A percentile compares a stretch with the other conserved stretches of the same genome.
phyloP scores from a whole-genome alignment of 148 eudicot genomes.

The Fagopyrum tataricum region DNA sequence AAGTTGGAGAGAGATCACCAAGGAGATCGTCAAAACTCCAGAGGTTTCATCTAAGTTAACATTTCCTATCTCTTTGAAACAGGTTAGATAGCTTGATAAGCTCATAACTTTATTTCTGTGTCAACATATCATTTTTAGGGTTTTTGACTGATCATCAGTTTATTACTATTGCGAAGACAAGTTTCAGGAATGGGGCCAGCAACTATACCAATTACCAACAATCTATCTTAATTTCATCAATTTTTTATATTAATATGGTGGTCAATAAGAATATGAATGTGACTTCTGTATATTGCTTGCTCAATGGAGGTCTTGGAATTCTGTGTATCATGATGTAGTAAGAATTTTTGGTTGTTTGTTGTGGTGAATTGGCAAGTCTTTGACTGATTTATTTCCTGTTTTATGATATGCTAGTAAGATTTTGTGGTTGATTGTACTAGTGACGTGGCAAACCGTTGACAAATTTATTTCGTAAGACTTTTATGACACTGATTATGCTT shows the following conservation, averaged over 20 bases:
- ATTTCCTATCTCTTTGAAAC: conserved; percentile 90
- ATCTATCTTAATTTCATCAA: background rate
- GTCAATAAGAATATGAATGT: background rate
- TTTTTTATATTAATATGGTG: background rate
- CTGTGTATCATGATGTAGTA: background rate
- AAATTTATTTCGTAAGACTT: background rate
- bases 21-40: conserved; percentile 64
- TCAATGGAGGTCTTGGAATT: background rate
- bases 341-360: background rate
- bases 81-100: conserved; percentile 32
- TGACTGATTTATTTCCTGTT: background rate
- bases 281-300: background rate
- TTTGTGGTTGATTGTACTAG: no score
- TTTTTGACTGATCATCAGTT: background rate
- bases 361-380: background rate
- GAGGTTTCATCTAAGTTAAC: conserved; percentile 64
- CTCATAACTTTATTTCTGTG: background rate
- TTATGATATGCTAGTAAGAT: no score
- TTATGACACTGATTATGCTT: background rate
- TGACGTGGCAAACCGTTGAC: no score
- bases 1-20: conserved; percentile 82
- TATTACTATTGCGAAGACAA: background rate
- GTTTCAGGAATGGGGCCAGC: background rate
- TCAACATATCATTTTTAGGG: background rate
- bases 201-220: background rate